Conservation (phyloP, 306 rosid genomes). For the Cucurbita ficifolia region DNA sequence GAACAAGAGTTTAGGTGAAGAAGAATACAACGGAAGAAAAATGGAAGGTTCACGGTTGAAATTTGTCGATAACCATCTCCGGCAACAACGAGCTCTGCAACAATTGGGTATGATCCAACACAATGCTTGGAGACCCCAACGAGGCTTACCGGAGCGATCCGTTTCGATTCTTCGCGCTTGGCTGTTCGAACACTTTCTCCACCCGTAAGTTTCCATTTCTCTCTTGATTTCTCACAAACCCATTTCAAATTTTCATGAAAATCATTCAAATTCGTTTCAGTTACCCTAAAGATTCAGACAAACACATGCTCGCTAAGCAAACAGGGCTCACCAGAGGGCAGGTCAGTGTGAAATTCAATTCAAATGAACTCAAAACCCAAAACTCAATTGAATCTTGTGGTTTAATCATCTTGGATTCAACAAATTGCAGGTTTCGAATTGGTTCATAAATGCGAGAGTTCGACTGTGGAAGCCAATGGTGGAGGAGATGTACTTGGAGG, state of each 20-base stretch:
- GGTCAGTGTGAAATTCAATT: slow-evolving; percentile 21
- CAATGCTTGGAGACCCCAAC: slow-evolving; percentile 98
- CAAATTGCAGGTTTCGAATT: slow-evolving; percentile 63
- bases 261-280: slow-evolving; percentile 26
- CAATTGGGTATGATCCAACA: slow-evolving; percentile 98
- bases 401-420: background rate
- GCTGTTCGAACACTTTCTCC: slow-evolving; percentile 99
- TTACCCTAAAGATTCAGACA: slow-evolving; percentile 94
- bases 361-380: background rate
- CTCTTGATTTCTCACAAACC: background rate
- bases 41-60: slow-evolving; percentile 77
- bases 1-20: slow-evolving; percentile 78
- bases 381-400: background rate
- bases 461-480: slow-evolving; percentile 99
- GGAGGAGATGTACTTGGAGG: slow-evolving; percentile 89
- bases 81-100: slow-evolving; percentile 91
- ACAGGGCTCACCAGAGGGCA: slow-evolving; percentile 94
- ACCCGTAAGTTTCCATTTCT: slow-evolving; percentile 49
- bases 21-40: slow-evolving; percentile 52
- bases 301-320: slow-evolving; percentile 90
- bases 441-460: slow-evolving; percentile 97
- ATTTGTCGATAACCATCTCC: slow-evolving; percentile 73
- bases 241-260: background rate
- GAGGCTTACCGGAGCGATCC: slow-evolving; percentile 92
- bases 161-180: slow-evolving; percentile 97